Conservation (phyloP, 441 rosid species). For the Arabidopsis lyrata region DNA sequence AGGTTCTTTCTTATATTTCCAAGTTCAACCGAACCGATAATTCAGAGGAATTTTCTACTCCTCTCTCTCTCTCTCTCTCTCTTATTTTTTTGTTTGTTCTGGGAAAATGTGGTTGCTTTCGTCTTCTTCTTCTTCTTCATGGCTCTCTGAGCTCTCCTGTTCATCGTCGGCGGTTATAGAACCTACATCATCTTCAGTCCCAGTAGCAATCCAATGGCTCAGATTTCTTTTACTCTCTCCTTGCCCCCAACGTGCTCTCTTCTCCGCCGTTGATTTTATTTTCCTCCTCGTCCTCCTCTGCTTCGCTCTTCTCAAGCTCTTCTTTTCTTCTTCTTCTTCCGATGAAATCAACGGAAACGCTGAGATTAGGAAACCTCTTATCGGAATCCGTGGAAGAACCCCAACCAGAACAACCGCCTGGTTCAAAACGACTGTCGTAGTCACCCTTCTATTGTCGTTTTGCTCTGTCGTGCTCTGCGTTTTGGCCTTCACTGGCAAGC, state of each 20-base stretch:
- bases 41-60: background rate
- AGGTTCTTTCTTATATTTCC: background rate
- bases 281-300: constrained; percentile 58
- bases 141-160: constrained; percentile 71
- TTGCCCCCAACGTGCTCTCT: constrained; percentile 80
- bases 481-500: constrained; percentile 50
- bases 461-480: constrained; percentile 56
- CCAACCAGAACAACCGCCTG: constrained; percentile 49
- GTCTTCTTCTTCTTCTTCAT: constrained; percentile 42
- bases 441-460: constrained; percentile 53
- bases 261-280: constrained; percentile 59
- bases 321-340: constrained; percentile 47
- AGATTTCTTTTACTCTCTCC: constrained; percentile 81
- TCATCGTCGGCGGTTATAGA: constrained; percentile 52
- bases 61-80: too few relatives aligned
- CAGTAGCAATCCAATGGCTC: constrained; percentile 67
- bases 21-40: too few relatives aligned
- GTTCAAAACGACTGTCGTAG: constrained; percentile 66
- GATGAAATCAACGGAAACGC: constrained; percentile 10
- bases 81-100: too few relatives aligned
- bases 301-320: constrained; percentile 63
- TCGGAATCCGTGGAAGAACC: constrained; percentile 44
- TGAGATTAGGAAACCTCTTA: constrained; percentile 63
- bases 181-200: constrained; percentile 45
- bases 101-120: constrained; percentile 39